A percentile compares a stretch with the other conserved stretches of the same genome.
Evolutionary conservation across 306 rosid genomes (phyloP).

Genomic region (Pueraria montana): DNA sequence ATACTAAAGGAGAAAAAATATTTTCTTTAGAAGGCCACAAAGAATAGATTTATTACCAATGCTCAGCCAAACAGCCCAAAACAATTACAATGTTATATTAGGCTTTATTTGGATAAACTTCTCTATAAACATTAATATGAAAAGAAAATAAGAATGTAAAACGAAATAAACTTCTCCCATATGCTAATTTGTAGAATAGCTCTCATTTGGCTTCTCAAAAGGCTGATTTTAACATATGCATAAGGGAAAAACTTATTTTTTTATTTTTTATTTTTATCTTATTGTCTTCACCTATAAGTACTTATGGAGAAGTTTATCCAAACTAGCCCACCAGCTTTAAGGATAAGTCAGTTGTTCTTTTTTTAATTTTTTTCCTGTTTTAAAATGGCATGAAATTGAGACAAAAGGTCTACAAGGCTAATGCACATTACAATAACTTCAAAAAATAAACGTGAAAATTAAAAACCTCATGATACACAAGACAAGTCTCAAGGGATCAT

Average conservation of each 20-base stretch:
- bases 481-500: neutral
- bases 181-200: too few relatives aligned
- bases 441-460: neutral
- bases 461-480: conserved; percentile 2
- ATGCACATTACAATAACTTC: conserved; percentile 1
- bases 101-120: too few relatives aligned
- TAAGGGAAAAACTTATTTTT: too few relatives aligned
- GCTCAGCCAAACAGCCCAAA: conserved; percentile 8
- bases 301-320: too few relatives aligned
- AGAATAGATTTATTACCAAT: neutral
- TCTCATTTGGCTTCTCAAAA: too few relatives aligned
- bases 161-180: too few relatives aligned
- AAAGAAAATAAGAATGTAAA: too few relatives aligned
- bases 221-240: too few relatives aligned
- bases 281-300: too few relatives aligned
- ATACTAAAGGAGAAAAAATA: neutral
- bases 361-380: neutral
- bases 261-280: too few relatives aligned
- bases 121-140: too few relatives aligned
- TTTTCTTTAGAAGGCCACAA: conserved; percentile 11
- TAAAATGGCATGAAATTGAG: conserved; percentile 9
- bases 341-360: neutral
- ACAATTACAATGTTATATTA: neutral
- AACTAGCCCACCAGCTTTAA: neutral
- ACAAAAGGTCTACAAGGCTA: conserved; percentile 13